phyloP scores from a whole-genome alignment of 2,329 filamentous ascomycete species.

The Thermothelomyces thermophilus region DNA sequence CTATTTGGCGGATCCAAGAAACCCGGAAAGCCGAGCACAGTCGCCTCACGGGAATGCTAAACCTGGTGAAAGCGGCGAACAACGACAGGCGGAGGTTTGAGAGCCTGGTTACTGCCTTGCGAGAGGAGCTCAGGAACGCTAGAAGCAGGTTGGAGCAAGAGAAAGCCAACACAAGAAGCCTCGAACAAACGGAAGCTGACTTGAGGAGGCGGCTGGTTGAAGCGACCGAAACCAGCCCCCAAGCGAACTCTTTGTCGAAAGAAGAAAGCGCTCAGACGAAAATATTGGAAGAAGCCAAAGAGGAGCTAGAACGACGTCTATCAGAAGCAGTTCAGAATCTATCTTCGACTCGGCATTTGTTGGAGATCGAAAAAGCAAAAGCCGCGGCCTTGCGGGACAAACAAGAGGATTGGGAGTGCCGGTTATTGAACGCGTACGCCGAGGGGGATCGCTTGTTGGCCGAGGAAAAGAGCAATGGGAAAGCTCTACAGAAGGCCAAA shows the following conservation, averaged over 20 bases:
- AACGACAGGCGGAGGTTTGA: neutral
- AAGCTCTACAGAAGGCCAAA: neutral
- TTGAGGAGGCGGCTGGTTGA: neutral
- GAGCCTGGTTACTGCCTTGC: neutral
- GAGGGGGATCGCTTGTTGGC: neutral
- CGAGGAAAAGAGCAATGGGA: neutral
- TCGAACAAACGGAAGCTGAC: neutral
- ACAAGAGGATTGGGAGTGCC: neutral
- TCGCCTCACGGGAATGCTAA: neutral
- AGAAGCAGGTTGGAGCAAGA: neutral
- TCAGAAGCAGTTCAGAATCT: neutral
- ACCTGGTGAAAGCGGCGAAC: neutral
- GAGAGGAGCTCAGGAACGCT: neutral
- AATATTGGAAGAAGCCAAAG: neutral
- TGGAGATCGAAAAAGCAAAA: neutral
- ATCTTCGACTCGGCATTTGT: neutral
- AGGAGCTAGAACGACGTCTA: neutral
- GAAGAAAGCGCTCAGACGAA: neutral
- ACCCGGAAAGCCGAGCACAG: neutral
- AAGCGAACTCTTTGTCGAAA: neutral
- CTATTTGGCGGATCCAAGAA: neutral
- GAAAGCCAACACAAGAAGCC: neutral
- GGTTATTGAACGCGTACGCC: neutral
- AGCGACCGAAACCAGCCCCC: neutral
- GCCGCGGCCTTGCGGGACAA: neutral